These are phyloP conservation scores for Zymoseptoria pseudotritici DNA, from an alignment of 2,329 filamentous ascomycete species.

Conservation along the genomic window DNA sequence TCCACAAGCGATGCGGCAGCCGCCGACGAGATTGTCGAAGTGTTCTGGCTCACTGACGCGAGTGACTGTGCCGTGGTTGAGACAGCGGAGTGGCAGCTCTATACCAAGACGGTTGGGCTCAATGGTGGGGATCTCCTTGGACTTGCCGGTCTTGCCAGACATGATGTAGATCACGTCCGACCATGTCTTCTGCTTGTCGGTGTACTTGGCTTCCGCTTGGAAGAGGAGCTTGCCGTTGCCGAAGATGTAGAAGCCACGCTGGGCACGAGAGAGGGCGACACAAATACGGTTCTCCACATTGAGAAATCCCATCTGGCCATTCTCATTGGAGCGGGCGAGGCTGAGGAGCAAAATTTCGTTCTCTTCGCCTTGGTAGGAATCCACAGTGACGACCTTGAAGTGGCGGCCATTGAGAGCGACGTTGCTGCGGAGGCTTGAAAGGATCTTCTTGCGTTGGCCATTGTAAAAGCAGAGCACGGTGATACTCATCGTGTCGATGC, in stretches of 20 bases:
- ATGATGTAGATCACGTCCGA: conserved; percentile 24
- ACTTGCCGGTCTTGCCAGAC: conserved; percentile 11
- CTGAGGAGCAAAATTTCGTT: conserved; percentile 79
- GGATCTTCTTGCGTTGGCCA: conserved; percentile 64
- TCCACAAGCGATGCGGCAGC: conserved; percentile 45
- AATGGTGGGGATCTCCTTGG: conserved; percentile 9
- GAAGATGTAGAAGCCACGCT: conserved; percentile 75
- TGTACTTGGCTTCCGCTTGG: conserved; percentile 9
- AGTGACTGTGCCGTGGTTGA: conserved; percentile 19
- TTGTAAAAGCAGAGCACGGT: conserved; percentile 85
- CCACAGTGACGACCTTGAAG: conserved; percentile 65
- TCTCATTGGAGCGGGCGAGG: conserved; percentile 62
- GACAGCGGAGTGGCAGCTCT: conserved; percentile 21
- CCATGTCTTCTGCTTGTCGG: conserved; percentile 20
- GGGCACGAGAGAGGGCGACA: conserved; percentile 62
- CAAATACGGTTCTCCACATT: conserved; percentile 56
- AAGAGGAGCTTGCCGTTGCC: conserved; percentile 57
- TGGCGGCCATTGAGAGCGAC: conserved; percentile 21
- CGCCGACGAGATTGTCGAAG: conserved; percentile 49
- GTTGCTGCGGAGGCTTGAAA: conserved; percentile 38
- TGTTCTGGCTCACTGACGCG: conserved; percentile 39
- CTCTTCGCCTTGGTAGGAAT: conserved; percentile 86
- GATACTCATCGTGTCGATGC: conserved; percentile 52
- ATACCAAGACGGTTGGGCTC: conserved; percentile 19
- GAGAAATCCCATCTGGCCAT: conserved; percentile 63